phyloP scores from a whole-genome alignment of 768 basidiomycete genomes.

The Kwoniella europaea region DNA sequence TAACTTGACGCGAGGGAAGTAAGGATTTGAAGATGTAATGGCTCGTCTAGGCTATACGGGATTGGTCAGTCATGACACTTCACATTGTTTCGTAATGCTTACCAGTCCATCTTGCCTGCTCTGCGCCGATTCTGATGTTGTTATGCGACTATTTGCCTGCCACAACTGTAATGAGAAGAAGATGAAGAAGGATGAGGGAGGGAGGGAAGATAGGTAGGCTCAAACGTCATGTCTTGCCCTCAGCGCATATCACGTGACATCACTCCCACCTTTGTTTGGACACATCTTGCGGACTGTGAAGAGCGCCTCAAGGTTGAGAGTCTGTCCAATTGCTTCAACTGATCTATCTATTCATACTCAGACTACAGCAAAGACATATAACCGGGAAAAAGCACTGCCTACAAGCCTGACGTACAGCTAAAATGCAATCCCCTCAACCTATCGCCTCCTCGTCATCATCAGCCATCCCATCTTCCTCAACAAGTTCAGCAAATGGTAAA shows the following conservation, averaged over 20 bases:
- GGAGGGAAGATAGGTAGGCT: not conserved
- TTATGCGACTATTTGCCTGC: no score
- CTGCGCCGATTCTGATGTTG: no score
- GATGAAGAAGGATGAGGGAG: no score
- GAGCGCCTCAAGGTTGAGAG: not conserved
- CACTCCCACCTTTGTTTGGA: not conserved
- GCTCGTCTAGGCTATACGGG: constrained; percentile 48
- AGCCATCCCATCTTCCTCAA: not conserved
- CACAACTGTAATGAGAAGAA: no score
- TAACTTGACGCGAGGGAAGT: constrained; percentile 46
- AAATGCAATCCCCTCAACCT: constrained; percentile 23
- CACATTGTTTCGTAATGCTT: not conserved
- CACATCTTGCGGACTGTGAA: not conserved
- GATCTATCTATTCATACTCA: not conserved
- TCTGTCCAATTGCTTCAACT: not conserved
- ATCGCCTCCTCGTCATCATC: constrained; percentile 16
- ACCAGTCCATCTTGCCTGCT: constrained; percentile 46
- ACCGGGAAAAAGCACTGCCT: no score
- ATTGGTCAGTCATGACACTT: not conserved
- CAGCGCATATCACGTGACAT: not conserved
- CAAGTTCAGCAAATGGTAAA: constrained; percentile 42
- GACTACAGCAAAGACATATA: not conserved
- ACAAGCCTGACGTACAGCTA: not conserved
- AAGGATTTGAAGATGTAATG: constrained; percentile 53
- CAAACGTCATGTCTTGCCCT: not conserved